Conservation (phyloP, 257 asterid species). For the Henckelia pumila region DNA sequence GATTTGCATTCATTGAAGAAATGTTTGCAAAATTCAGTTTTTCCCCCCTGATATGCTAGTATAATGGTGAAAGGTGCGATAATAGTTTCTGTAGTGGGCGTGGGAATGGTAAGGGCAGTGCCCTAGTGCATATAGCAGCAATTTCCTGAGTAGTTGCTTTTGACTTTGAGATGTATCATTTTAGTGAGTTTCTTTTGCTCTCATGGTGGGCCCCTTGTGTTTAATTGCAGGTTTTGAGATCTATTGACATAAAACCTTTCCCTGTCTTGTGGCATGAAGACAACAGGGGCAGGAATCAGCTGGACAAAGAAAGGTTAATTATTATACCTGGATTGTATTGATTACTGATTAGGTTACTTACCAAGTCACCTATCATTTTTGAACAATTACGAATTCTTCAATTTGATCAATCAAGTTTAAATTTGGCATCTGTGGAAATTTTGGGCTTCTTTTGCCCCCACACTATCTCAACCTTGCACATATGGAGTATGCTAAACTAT, state of each 20-base stretch:
- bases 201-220: conserved; percentile 22
- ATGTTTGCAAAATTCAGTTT: too few species aligned
- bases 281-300: conserved; percentile 58
- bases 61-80: neutral
- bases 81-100: neutral
- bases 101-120: neutral
- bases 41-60: too few species aligned
- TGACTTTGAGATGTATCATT: neutral
- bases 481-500: neutral
- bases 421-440: neutral
- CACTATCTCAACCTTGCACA: neutral
- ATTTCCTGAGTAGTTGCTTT: neutral
- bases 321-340: neutral
- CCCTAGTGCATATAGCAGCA: conserved; percentile 3
- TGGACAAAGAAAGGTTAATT: conserved; percentile 60
- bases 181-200: conserved; percentile 12
- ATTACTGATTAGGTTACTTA: conserved; percentile 12
- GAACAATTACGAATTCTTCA: conserved; percentile 6
- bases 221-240: conserved; percentile 54
- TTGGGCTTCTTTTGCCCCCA: neutral
- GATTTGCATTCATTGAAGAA: too few species aligned
- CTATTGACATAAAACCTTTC: conserved; percentile 66
- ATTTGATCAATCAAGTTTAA: too few species aligned
- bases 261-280: conserved; percentile 96
- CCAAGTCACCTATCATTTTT: neutral